Evolutionary conservation across 1,139 yeast genomes (phyloP).

Genomic region (Candida anutae): DNA sequence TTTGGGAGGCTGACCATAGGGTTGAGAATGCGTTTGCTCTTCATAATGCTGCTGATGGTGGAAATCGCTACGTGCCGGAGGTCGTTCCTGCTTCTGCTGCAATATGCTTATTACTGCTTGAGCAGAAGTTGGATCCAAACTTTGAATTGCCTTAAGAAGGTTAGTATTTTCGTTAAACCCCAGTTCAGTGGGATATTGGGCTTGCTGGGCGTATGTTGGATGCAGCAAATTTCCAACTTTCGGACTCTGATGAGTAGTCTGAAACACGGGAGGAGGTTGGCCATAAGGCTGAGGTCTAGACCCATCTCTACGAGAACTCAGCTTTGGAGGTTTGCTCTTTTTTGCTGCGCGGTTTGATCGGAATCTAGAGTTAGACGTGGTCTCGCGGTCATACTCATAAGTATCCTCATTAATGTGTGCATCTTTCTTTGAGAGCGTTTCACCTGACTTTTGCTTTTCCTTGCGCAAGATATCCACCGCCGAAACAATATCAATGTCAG

Average conservation of each 20-base stretch:
- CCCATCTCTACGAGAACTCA: too few species aligned
- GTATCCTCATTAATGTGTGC: too few species aligned
- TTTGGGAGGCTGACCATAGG: too few species aligned
- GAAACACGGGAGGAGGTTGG: conserved; percentile 4
- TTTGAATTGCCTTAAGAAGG: conserved; percentile 12
- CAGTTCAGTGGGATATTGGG: conserved; percentile 1
- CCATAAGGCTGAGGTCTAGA: conserved; percentile 8
- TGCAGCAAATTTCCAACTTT: too few species aligned
- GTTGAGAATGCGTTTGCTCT: too few species aligned
- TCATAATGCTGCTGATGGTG: too few species aligned
- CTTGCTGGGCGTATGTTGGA: conserved; percentile 5
- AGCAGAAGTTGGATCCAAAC: conserved; percentile 13
- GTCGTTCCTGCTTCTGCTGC: conserved; percentile 9
- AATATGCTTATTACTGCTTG: conserved; percentile 13
- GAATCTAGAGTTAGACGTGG: neutral
- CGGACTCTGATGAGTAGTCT: too few species aligned
- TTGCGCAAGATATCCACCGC: conserved; percentile 45
- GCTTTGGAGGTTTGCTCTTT: conserved; percentile 3
- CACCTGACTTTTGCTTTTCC: neutral
- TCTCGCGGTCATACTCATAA: too few species aligned
- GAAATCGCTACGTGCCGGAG: too few species aligned
- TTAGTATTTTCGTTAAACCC: conserved; percentile 4
- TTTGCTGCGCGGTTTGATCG: neutral
- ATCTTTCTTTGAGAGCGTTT: too few species aligned
- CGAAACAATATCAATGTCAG: conserved; percentile 54